A percentile compares a stretch with the other conserved stretches of the same genome.
Conservation (phyloP, 2,329 filamentous ascomycete species). For the Magnaporthiopsis rhizophila region DNA sequence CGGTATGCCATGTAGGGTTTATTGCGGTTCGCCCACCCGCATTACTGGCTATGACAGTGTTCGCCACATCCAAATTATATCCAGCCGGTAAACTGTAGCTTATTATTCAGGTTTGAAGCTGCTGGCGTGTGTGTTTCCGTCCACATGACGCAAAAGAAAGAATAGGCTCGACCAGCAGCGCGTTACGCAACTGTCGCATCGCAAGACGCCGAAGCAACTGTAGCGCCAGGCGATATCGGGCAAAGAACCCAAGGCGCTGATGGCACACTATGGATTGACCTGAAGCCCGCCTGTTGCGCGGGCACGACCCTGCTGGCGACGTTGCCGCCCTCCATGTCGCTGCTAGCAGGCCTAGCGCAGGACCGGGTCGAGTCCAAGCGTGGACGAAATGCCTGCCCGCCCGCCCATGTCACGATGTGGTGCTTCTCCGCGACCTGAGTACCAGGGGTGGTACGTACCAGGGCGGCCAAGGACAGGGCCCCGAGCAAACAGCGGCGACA, state of each 20-base stretch:
- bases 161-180: neutral
- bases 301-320: neutral
- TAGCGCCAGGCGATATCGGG: neutral
- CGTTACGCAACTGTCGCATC: neutral
- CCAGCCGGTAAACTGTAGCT: neutral
- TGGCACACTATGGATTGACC: neutral
- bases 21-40: neutral
- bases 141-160: neutral
- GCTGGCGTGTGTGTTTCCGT: neutral
- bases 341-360: neutral
- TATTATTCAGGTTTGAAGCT: neutral
- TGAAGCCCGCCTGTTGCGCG: neutral
- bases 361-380: neutral
- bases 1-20: neutral
- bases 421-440: neutral
- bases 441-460: neutral
- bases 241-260: neutral
- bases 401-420: neutral
- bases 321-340: neutral
- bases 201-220: neutral
- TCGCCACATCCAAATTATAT: neutral
- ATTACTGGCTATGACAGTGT: neutral
- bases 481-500: neutral
- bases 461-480: neutral
- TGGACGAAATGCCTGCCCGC: neutral